Conservation (phyloP, 2,329 filamentous ascomycete genomes). For the Annulohypoxylon truncatum region DNA sequence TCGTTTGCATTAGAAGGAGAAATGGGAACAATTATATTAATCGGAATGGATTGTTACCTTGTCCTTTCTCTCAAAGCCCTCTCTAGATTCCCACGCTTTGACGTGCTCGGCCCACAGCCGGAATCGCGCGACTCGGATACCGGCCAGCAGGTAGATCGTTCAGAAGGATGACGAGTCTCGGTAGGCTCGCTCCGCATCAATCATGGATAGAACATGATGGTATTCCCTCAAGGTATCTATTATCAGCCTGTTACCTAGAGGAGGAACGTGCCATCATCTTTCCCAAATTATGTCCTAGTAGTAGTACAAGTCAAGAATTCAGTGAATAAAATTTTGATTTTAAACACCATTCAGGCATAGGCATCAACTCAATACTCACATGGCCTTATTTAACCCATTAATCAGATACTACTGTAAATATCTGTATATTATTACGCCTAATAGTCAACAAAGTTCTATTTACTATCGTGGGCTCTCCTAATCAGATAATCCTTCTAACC, state of each 20-base stretch:
- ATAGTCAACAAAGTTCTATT: neutral
- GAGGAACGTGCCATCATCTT: conserved; percentile 31
- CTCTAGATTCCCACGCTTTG: conserved; percentile 11
- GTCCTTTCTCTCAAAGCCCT: conserved; percentile 26
- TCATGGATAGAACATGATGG: conserved; percentile 17
- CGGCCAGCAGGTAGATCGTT: conserved; percentile 32
- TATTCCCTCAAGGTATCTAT: conserved; percentile 18
- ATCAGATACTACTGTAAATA: neutral
- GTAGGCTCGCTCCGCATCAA: conserved; percentile 34
- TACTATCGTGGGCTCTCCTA: too few species aligned
- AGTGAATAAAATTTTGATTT: neutral
- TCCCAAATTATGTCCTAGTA: neutral
- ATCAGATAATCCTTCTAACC: neutral
- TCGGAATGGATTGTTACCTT: conserved; percentile 48
- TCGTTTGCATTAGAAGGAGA: conserved; percentile 22
- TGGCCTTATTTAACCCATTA: neutral
- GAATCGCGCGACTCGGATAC: conserved; percentile 31
- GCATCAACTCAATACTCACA: neutral
- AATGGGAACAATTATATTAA: conserved; percentile 44
- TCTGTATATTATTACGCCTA: neutral
- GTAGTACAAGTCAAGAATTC: neutral
- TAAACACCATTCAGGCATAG: neutral
- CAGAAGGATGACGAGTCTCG: conserved; percentile 43
- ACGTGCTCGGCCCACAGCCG: conserved; percentile 23
- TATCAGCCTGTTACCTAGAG: conserved; percentile 15